phyloP scores from a whole-genome alignment of 2,329 filamentous ascomycete species.

The Graphilbum ipis-grandicollis region DNA sequence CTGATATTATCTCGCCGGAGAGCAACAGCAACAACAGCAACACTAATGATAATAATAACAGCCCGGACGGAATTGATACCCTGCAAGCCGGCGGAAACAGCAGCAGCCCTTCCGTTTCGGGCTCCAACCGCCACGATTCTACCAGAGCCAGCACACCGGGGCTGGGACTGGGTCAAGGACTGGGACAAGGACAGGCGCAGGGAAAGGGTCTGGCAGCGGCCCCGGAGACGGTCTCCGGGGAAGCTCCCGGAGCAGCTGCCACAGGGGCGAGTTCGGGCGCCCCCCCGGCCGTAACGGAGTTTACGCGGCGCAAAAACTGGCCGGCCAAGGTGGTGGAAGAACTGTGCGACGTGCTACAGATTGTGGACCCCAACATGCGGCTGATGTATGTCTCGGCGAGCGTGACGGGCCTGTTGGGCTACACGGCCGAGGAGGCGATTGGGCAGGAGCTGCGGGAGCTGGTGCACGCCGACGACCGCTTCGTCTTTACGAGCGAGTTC shows the following conservation, averaged over 20 bases:
- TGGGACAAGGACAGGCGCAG: too few relatives aligned
- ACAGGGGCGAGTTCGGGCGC: conserved; percentile 13
- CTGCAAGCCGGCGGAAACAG: background rate
- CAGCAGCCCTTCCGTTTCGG: background rate
- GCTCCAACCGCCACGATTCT: background rate
- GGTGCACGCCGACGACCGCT: conserved; percentile 71
- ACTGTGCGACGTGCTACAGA: conserved; percentile 73
- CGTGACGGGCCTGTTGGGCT: conserved; percentile 57
- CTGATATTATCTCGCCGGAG: too few relatives aligned
- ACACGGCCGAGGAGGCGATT: conserved; percentile 49
- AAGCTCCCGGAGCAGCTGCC: conserved; percentile 25
- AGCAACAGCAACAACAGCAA: conserved; percentile 11
- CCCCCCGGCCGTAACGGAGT: conserved; percentile 32
- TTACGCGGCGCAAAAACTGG: conserved; percentile 55
- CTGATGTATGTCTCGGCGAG: conserved; percentile 79
- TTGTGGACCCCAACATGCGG: conserved; percentile 68
- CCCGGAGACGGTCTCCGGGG: too few relatives aligned
- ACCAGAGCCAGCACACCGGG: background rate
- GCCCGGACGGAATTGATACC: too few relatives aligned
- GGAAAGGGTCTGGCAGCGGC: too few relatives aligned
- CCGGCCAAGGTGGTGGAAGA: conserved; percentile 78
- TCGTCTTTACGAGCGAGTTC: conserved; percentile 69
- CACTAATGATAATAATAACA: too few relatives aligned
- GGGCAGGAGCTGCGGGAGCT: conserved; percentile 65
- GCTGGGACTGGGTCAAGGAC: too few relatives aligned